These are phyloP conservation scores for Cercophora sp. DNA, from an alignment of 495 filamentous ascomycete genomes.

Conservation along the genomic window DNA sequence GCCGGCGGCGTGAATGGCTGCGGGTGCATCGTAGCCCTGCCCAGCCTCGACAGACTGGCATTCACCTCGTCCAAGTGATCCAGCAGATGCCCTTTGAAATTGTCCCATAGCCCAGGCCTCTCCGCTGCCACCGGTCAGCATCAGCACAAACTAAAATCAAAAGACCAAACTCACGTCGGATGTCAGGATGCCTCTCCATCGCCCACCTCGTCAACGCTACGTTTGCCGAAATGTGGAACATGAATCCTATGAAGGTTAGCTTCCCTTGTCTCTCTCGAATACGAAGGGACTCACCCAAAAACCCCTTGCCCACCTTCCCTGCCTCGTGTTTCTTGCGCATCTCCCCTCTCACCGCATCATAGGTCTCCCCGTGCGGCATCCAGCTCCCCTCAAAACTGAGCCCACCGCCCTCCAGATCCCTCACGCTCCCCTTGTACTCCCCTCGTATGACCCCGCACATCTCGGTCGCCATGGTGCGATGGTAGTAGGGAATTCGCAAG, in stretches of 20 bases:
- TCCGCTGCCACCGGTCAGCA: background rate
- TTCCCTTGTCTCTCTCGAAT: background rate
- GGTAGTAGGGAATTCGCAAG: constrained; percentile 69
- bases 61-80: constrained; percentile 21
- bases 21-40: constrained; percentile 13
- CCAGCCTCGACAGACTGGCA: background rate
- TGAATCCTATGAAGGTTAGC: constrained; percentile 18
- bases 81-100: constrained; percentile 17
- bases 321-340: constrained; percentile 4
- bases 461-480: constrained; percentile 64
- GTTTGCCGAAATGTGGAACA: constrained; percentile 25
- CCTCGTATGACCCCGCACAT: constrained; percentile 57
- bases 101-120: constrained; percentile 13
- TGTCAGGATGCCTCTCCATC: constrained; percentile 17
- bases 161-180: constrained; percentile 14
- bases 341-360: constrained; percentile 14
- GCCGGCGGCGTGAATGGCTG: constrained; percentile 1
- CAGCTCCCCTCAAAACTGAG: constrained; percentile 47
- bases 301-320: constrained; percentile 10
- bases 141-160: background rate
- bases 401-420: constrained; percentile 52
- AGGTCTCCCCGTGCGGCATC: constrained; percentile 28
- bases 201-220: constrained; percentile 25
- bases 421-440: constrained; percentile 55
- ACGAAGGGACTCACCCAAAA: constrained; percentile 14